phyloP scores from a whole-genome alignment of 1,284 basidiomycete genomes.

The Fomitopsis schrenkii region DNA sequence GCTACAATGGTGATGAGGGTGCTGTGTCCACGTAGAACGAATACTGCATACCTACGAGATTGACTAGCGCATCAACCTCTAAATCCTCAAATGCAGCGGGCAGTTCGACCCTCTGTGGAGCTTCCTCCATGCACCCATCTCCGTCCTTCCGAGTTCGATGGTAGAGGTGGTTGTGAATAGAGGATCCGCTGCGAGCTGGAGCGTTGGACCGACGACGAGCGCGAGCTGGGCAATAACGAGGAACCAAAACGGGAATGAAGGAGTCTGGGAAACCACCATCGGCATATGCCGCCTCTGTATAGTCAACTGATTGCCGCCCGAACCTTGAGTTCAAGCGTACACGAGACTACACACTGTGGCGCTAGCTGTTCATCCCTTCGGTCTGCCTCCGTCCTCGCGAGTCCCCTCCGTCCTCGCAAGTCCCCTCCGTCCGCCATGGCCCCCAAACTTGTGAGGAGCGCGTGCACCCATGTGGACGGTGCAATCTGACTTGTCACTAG shows the following conservation, averaged over 20 bases:
- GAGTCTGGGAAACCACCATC: slow-evolving; percentile 7
- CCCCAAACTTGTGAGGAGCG: slow-evolving; percentile 66
- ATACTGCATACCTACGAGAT: slow-evolving; percentile 69
- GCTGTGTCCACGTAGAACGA: not conserved
- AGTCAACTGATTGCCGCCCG: slow-evolving; percentile 42
- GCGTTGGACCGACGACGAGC: not conserved
- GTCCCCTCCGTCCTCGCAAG: slow-evolving; percentile 22
- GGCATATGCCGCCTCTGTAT: slow-evolving; percentile 37
- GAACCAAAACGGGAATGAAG: not conserved
- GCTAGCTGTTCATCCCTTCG: slow-evolving; percentile 16
- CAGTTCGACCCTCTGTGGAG: slow-evolving; percentile 68
- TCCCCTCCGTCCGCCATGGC: slow-evolving; percentile 49
- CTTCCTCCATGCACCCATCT: slow-evolving; percentile 70
- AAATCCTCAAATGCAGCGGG: slow-evolving; percentile 74
- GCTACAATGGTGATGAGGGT: slow-evolving; percentile 41
- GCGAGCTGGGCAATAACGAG: not conserved
- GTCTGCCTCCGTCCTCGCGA: slow-evolving; percentile 21
- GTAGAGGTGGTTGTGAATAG: not conserved
- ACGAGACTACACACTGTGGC: slow-evolving; percentile 13
- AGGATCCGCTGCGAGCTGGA: not conserved
- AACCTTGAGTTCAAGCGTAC: slow-evolving; percentile 45
- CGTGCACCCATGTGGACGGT: not conserved
- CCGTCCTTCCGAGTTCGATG: slow-evolving; percentile 28
- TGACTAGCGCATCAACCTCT: slow-evolving; percentile 75
- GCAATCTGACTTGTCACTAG: slow-evolving; percentile 33